These are phyloP conservation scores for Colletotrichum eremochloae DNA, from an alignment of 2,329 filamentous ascomycete genomes.

Conservation along the genomic window DNA sequence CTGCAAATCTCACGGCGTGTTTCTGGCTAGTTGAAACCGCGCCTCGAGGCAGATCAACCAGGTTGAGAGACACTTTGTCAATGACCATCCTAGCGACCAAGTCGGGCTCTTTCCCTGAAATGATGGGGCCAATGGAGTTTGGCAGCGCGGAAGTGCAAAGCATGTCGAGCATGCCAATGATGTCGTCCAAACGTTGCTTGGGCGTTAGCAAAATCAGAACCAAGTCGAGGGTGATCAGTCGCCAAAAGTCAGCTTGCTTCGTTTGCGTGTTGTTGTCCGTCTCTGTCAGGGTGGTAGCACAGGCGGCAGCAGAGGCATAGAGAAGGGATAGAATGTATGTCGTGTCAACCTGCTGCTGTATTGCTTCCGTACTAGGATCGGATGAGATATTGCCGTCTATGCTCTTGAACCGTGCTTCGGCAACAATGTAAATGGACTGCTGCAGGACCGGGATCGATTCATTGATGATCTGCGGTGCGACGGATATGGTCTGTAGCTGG, in stretches of 20 bases:
- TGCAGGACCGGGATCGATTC: slow-evolving; percentile 68
- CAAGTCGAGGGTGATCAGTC: slow-evolving; percentile 73
- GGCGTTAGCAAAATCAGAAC: slow-evolving; percentile 76
- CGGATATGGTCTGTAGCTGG: slow-evolving; percentile 69
- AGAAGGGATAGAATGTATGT: slow-evolving; percentile 75
- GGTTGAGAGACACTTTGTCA: slow-evolving; percentile 72
- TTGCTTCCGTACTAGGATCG: slow-evolving; percentile 46
- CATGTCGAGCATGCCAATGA: slow-evolving; percentile 74
- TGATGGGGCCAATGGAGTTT: slow-evolving; percentile 76
- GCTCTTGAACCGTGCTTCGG: slow-evolving; percentile 67
- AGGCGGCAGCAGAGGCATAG: slow-evolving; percentile 73
- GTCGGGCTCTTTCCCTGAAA: slow-evolving; percentile 57
- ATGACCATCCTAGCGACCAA: slow-evolving; percentile 64
- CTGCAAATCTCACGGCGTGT: slow-evolving; percentile 59
- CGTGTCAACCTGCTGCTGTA: slow-evolving; percentile 71
- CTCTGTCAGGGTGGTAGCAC: slow-evolving; percentile 57
- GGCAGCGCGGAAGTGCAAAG: slow-evolving; percentile 75
- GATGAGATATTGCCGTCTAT: slow-evolving; percentile 61
- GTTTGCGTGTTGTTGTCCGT: slow-evolving; percentile 48
- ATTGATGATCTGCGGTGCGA: slow-evolving; percentile 71
- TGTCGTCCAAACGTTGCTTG: slow-evolving; percentile 74
- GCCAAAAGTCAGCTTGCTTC: slow-evolving; percentile 72
- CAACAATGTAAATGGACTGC: slow-evolving; percentile 71
- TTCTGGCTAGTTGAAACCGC: slow-evolving; percentile 55
- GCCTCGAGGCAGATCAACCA: slow-evolving; percentile 68